A percentile compares a stretch with the other conserved stretches of the same genome.
phyloP scores from a whole-genome alignment of 345 rosid genomes.

The Carallia pectinifolia region DNA sequence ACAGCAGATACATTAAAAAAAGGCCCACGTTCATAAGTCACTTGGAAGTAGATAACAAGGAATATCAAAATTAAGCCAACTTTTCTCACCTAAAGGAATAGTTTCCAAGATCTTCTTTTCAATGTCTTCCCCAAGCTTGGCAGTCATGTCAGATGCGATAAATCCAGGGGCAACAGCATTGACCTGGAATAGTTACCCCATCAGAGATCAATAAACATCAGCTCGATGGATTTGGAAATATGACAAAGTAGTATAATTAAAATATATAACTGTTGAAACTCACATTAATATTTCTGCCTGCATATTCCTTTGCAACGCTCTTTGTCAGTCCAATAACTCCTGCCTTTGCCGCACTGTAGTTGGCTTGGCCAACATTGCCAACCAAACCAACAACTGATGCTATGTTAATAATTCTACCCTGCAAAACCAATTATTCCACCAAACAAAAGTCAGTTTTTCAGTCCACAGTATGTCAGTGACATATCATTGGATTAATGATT shows the following conservation, averaged over 20 bases:
- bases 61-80: background rate
- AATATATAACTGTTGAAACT: constrained; percentile 18
- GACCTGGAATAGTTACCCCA: constrained; percentile 44
- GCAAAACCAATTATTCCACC: constrained; percentile 9
- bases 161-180: constrained; percentile 94
- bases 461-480: background rate
- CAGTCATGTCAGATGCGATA: constrained; percentile 82
- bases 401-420: constrained; percentile 90
- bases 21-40: too few species aligned
- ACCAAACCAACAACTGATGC: constrained; percentile 90
- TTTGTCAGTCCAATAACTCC: constrained; percentile 94
- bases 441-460: background rate
- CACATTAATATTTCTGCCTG: constrained; percentile 86
- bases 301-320: constrained; percentile 80
- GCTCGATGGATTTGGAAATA: background rate
- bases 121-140: constrained; percentile 84
- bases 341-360: constrained; percentile 95
- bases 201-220: constrained; percentile 13
- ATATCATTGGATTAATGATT: background rate
- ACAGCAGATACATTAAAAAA: too few species aligned
- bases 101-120: constrained; percentile 86
- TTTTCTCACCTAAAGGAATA: constrained; percentile 74
- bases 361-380: constrained; percentile 92
- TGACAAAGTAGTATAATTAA: background rate
- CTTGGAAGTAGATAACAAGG: too few species aligned